Evolutionary conservation across 2,329 filamentous ascomycete genomes (phyloP).

Genomic region (Orbilia quercus): DNA sequence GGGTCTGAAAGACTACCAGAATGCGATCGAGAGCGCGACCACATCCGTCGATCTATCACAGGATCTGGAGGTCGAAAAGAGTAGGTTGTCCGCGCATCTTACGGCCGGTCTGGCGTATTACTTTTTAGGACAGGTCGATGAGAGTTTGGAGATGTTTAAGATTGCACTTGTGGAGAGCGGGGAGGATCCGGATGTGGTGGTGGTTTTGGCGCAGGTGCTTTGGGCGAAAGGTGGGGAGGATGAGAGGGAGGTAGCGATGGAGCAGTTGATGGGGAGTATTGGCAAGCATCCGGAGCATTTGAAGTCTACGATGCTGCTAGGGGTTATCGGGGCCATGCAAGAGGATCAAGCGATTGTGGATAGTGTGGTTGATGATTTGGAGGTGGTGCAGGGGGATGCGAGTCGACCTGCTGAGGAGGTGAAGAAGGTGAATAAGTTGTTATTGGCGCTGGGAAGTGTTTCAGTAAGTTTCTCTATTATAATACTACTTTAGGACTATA

Average conservation of each 20-base stretch:
- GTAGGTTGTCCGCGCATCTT: slow-evolving; percentile 84
- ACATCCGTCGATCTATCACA: slow-evolving; percentile 81
- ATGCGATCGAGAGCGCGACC: slow-evolving; percentile 82
- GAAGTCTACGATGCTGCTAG: slow-evolving; percentile 81
- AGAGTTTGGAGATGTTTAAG: slow-evolving; percentile 82
- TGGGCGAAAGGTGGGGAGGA: slow-evolving; percentile 86
- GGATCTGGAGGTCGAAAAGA: slow-evolving; percentile 76
- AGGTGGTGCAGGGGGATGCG: slow-evolving; percentile 75
- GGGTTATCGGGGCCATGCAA: slow-evolving; percentile 84
- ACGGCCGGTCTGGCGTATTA: slow-evolving; percentile 87
- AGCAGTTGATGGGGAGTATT: slow-evolving; percentile 79
- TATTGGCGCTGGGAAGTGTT: slow-evolving; percentile 74
- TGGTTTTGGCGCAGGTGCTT: slow-evolving; percentile 86
- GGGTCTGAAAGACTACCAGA: slow-evolving; percentile 72
- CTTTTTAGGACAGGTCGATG: slow-evolving; percentile 73
- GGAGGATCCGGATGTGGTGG: slow-evolving; percentile 83
- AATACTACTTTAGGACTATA: neutral
- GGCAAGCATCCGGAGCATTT: slow-evolving; percentile 80
- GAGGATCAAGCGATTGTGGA: slow-evolving; percentile 81
- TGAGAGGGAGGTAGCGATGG: slow-evolving; percentile 79
- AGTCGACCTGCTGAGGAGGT: slow-evolving; percentile 73
- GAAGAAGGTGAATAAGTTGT: slow-evolving; percentile 76
- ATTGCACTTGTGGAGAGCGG: slow-evolving; percentile 80
- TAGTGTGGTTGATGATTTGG: slow-evolving; percentile 81
- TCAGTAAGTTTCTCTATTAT: slow-evolving; percentile 43